Conservation (phyloP, 2,329 filamentous ascomycete genomes). For the Thielaviopsis euricoi region DNA sequence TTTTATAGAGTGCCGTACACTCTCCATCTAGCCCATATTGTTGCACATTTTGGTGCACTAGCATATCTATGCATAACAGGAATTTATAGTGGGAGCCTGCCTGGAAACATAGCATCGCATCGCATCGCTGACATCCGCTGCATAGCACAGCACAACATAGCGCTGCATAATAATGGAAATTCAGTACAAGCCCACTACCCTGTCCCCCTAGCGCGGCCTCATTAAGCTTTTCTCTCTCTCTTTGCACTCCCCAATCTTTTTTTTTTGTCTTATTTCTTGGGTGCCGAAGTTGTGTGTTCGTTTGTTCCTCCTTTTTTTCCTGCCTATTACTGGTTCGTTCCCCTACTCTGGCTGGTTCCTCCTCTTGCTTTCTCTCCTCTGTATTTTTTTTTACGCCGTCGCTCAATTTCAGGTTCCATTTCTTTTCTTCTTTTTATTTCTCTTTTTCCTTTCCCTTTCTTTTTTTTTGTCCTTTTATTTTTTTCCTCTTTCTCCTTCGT, state of each 20-base stretch:
- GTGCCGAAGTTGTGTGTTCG: background rate
- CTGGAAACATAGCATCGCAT: no score
- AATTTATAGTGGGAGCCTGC: no score
- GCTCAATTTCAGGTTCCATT: slow-evolving; percentile 7
- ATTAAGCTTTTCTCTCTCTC: background rate
- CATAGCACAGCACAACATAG: background rate
- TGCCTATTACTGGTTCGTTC: background rate
- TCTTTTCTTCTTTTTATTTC: background rate
- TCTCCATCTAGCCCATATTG: no score
- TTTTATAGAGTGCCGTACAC: background rate
- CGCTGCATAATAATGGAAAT: background rate
- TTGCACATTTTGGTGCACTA: no score
- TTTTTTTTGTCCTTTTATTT: slow-evolving; percentile 2
- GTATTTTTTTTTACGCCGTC: background rate
- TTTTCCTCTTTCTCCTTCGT: slow-evolving; percentile 6
- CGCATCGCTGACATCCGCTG: no score
- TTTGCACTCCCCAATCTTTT: background rate
- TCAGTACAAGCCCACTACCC: background rate
- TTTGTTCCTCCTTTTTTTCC: slow-evolving; percentile 8
- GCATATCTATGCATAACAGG: no score
- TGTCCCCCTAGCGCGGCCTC: background rate
- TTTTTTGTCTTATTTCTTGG: slow-evolving; percentile 2
- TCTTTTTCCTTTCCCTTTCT: slow-evolving; percentile 5
- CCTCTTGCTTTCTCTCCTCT: background rate
- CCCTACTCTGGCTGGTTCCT: background rate